phyloP scores from a whole-genome alignment of 805 yeast genomes.

The Lachancea mirantina region DNA sequence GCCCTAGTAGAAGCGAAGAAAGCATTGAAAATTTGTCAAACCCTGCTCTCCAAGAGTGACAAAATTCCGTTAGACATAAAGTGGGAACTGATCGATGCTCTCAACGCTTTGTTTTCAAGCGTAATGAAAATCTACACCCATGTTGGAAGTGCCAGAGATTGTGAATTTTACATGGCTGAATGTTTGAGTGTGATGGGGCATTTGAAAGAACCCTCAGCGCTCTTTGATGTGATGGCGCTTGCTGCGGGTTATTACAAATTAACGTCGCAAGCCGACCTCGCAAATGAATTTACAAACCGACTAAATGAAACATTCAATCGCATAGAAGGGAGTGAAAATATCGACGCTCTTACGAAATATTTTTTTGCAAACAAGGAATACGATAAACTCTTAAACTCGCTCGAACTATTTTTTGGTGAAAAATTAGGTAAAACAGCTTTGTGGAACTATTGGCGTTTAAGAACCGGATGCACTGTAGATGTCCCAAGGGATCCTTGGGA shows the following conservation, averaged over 20 bases:
- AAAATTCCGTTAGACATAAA: slow-evolving; percentile 27
- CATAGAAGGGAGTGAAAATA: slow-evolving; percentile 24
- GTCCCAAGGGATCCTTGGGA: too few relatives aligned
- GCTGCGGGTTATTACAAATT: slow-evolving; percentile 19
- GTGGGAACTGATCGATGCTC: slow-evolving; percentile 31
- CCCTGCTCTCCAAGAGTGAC: slow-evolving; percentile 40
- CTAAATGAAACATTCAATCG: slow-evolving; percentile 19
- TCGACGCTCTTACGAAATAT: slow-evolving; percentile 17
- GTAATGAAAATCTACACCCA: slow-evolving; percentile 37
- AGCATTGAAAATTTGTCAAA: slow-evolving; percentile 45
- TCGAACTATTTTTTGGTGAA: slow-evolving; percentile 16
- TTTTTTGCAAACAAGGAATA: slow-evolving; percentile 18
- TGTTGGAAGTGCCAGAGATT: slow-evolving; percentile 53
- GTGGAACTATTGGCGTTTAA: slow-evolving; percentile 19
- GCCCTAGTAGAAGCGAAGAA: slow-evolving; percentile 38
- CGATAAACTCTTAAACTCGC: slow-evolving; percentile 16
- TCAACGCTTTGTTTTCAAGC: slow-evolving; percentile 35
- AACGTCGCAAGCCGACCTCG: slow-evolving; percentile 14
- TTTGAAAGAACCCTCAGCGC: slow-evolving; percentile 22
- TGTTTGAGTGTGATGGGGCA: slow-evolving; percentile 34
- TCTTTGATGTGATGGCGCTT: slow-evolving; percentile 16
- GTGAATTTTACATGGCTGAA: slow-evolving; percentile 48
- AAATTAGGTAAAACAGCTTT: slow-evolving; percentile 10
- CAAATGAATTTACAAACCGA: slow-evolving; percentile 10
- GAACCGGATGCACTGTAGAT: slow-evolving; percentile 15